Base-by-base conservation (phyloP, 441 rosid genomes). In the Oxalis stricta region DNA sequence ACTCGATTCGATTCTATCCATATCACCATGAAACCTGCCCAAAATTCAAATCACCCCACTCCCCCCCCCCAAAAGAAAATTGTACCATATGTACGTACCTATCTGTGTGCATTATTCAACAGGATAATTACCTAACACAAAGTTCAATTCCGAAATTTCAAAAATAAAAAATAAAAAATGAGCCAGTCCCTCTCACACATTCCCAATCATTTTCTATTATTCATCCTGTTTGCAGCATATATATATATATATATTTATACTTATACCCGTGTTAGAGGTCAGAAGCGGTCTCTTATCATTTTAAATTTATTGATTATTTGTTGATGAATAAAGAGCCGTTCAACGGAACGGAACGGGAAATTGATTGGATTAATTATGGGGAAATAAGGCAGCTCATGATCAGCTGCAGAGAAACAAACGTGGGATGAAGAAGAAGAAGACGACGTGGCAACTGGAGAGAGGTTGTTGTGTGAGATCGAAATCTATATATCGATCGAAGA, bases 271-370 rank as follows among this genome's bases (percentile, higher is more conserved):
- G 18, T 42, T 20, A 42, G 10, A 13, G 37, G 38, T 17, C 24
- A 34, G 15, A 20, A 9, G 19, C 36, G 42, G 52, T 32, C 44
- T 19, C 40, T 30, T n/a, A 7, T 29, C n/a, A 24, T 33, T 44
- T 47, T 10, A 10, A 24, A 41, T 70, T 53, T 49, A 59, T 70
- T 63, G 64, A 60, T n/a, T n/a, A n/a, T 63, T 65, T 59, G 50
- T 60, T 63, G 62, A 56, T 52, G 52, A 66, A 63, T 66, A 63
- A 70, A 35, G 55, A 26, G 32, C 54, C 53, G 63, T 57, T 56
- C 19, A 31, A 36, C 44, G 52, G 56, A 41, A 40, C 49, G 33
- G 52, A 45, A n/a, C n/a, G n/a, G n/a, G n/a, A n/a, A n/a, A n/a
- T n/a, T n/a, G n/a, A n/a, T 63, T 49, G 58, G 38, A 46, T 46